A percentile compares a stretch with the other conserved stretches of the same genome.
These are phyloP conservation scores for Microdochium paspali DNA, from an alignment of 2,329 filamentous ascomycete genomes.

Conservation along the genomic window DNA sequence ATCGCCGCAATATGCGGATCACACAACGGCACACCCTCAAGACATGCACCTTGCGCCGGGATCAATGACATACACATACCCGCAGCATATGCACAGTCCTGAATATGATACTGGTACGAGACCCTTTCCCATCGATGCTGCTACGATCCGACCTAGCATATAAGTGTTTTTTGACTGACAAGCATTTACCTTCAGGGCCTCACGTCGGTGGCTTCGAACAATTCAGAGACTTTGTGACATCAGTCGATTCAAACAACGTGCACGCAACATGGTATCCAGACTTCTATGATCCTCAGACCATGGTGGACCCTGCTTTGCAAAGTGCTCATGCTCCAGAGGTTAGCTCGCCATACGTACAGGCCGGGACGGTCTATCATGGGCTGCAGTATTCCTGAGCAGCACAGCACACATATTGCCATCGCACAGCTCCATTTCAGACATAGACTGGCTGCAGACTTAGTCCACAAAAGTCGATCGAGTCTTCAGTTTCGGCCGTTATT, in stretches of 20 bases:
- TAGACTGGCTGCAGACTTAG: too few species aligned
- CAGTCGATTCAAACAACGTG: background rate
- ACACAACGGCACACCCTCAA: background rate
- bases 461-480: too few species aligned
- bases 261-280: background rate
- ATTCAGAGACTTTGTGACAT: background rate
- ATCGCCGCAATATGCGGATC: background rate
- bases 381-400: background rate
- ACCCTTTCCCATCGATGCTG: background rate
- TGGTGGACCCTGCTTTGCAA: background rate
- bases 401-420: background rate
- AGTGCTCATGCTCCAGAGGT: background rate
- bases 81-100: background rate
- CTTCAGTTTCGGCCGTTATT: too few species aligned
- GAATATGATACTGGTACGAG: background rate
- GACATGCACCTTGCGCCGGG: background rate
- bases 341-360: background rate
- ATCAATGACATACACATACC: background rate
- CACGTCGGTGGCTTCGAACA: background rate
- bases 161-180: background rate
- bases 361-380: background rate
- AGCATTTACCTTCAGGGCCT: background rate
- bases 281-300: background rate
- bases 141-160: background rate
- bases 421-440: too few species aligned